A percentile compares a stretch with the other conserved stretches of the same genome.
Evolutionary conservation across 2,329 filamentous ascomycete species (phyloP).

Genomic region (Sporothrix phasma): DNA sequence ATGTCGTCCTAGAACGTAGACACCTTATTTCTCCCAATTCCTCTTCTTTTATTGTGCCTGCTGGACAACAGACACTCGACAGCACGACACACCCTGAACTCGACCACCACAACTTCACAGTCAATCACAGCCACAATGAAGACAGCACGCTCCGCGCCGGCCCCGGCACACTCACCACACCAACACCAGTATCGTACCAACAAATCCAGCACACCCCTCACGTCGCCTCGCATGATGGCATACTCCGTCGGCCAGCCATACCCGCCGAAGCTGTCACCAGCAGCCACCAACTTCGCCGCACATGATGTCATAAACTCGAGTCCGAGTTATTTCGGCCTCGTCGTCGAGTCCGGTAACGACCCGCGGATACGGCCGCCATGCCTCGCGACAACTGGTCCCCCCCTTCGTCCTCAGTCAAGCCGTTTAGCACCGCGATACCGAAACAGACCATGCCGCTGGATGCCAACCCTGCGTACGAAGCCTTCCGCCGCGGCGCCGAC

Average conservation of each 20-base stretch:
- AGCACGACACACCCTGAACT: background rate
- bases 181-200: slow-evolving; percentile 32
- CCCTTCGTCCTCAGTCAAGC: slow-evolving; percentile 56
- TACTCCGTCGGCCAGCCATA: slow-evolving; percentile 46
- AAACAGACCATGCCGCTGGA: slow-evolving; percentile 57
- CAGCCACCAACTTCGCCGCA: slow-evolving; percentile 30
- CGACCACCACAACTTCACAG: background rate
- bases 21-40: background rate
- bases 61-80: background rate
- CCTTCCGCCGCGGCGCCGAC: slow-evolving; percentile 65
- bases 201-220: slow-evolving; percentile 41
- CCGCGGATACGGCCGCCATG: slow-evolving; percentile 53
- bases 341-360: slow-evolving; percentile 51
- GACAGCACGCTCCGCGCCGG: slow-evolving; percentile 31
- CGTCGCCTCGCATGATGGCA: slow-evolving; percentile 39
- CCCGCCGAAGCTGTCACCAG: slow-evolving; percentile 44
- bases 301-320: slow-evolving; percentile 44
- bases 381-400: slow-evolving; percentile 67
- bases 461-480: slow-evolving; percentile 72
- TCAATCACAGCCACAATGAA: slow-evolving; percentile 34
- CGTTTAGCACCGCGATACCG: slow-evolving; percentile 58
- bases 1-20: background rate
- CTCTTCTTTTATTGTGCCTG: background rate
- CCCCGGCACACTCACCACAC: slow-evolving; percentile 28
- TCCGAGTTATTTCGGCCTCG: slow-evolving; percentile 80